phyloP scores from a whole-genome alignment of 1,139 yeast genomes.

The Zygosaccharomyces pseudobailii region DNA sequence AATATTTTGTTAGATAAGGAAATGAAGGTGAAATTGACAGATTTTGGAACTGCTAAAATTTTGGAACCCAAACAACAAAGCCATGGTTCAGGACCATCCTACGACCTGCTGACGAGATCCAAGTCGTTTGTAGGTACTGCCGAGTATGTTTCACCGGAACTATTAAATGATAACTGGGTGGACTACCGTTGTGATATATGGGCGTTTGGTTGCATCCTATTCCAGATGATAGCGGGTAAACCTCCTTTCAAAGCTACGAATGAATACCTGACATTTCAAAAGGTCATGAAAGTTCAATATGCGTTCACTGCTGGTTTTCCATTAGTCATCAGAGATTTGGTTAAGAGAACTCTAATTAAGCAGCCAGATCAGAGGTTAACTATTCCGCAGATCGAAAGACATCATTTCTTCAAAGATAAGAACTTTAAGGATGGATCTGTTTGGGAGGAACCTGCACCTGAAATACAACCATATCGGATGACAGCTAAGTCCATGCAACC shows the following conservation, averaged over 20 bases:
- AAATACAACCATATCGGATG: constrained; percentile 66
- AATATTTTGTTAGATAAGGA: constrained; percentile 76
- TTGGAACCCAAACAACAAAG: constrained; percentile 42
- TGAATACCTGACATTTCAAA: constrained; percentile 90
- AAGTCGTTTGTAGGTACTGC: constrained; percentile 78
- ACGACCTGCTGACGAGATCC: constrained; percentile 60
- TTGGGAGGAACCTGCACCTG: constrained; percentile 74
- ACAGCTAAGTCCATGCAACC: constrained; percentile 42
- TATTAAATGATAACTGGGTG: constrained; percentile 73
- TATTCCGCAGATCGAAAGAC: constrained; percentile 65
- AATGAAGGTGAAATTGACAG: constrained; percentile 86
- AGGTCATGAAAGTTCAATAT: constrained; percentile 78
- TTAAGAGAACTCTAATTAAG: constrained; percentile 60
- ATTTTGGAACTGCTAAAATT: constrained; percentile 94
- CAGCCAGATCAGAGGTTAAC: constrained; percentile 70
- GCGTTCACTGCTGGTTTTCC: constrained; percentile 79
- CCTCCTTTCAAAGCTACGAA: constrained; percentile 98
- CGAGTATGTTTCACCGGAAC: constrained; percentile 87
- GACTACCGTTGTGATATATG: constrained; percentile 90
- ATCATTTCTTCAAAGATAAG: constrained; percentile 65
- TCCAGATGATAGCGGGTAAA: constrained; percentile 87
- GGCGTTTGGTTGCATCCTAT: constrained; percentile 94
- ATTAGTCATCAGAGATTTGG: constrained; percentile 60
- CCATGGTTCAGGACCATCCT: constrained; percentile 29
- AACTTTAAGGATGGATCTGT: constrained; percentile 58